A percentile compares a stretch with the other conserved stretches of the same genome.
Conservation (phyloP, 345 rosid genomes). For the Hibiscus tridactylites region DNA sequence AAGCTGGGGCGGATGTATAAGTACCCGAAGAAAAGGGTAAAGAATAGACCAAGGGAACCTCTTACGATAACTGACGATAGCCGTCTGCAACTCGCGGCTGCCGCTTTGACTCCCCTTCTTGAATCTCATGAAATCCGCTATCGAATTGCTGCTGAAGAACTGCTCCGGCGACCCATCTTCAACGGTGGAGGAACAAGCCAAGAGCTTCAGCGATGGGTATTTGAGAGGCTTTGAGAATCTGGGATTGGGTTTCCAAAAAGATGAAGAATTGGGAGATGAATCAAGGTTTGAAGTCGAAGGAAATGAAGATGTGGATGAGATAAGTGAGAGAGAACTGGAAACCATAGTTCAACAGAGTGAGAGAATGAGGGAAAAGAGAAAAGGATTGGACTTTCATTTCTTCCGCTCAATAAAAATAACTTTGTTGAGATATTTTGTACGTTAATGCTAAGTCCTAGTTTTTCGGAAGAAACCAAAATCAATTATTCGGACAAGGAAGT, state of each 20-base stretch:
- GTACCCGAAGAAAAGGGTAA: slow-evolving; percentile 72
- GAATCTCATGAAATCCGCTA: slow-evolving; percentile 83
- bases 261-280: slow-evolving; percentile 22
- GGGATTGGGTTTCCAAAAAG: slow-evolving; percentile 17
- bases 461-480: neutral
- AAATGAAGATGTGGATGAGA: slow-evolving; percentile 27
- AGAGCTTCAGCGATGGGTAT: slow-evolving; percentile 12
- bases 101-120: slow-evolving; percentile 30
- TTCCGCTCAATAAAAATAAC: neutral
- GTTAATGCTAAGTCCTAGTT: neutral
- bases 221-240: slow-evolving; percentile 3
- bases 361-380: neutral
- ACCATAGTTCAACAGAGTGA: slow-evolving; percentile 34
- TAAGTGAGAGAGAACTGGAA: slow-evolving; percentile 31
- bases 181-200: slow-evolving; percentile 21
- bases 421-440: neutral
- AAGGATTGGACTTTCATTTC: neutral
- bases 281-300: slow-evolving; percentile 18
- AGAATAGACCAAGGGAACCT: slow-evolving; percentile 78
- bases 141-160: slow-evolving; percentile 50
- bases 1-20: neutral
- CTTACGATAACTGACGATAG: slow-evolving; percentile 66
- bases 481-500: neutral
- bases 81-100: slow-evolving; percentile 65
- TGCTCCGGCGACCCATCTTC: slow-evolving; percentile 46